Evolutionary conservation across 1,284 basidiomycete genomes (phyloP).

Genomic region (Inonotus hispidus): DNA sequence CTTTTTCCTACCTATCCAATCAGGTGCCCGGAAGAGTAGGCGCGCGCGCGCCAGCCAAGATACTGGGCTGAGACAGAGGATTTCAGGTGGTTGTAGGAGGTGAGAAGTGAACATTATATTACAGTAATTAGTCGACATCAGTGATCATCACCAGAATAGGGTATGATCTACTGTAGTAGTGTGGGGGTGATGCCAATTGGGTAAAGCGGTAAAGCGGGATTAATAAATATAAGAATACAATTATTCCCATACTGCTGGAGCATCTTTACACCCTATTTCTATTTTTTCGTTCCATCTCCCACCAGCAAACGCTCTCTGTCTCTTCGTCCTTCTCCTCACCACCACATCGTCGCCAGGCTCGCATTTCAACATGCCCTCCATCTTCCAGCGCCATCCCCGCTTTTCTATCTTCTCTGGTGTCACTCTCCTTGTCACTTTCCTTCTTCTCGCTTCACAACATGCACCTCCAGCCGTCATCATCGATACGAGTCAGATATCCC

Average conservation of each 20-base stretch:
- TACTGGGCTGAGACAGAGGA: neutral
- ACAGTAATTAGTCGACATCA: too few species aligned
- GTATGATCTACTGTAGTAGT: too few species aligned
- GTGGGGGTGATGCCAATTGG: too few species aligned
- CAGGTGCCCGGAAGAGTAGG: too few species aligned
- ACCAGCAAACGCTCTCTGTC: neutral
- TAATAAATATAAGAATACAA: neutral
- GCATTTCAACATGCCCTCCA: conserved; percentile 16
- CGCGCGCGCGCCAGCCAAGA: too few species aligned
- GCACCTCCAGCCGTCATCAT: conserved; percentile 10
- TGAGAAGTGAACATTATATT: neutral
- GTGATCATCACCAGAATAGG: too few species aligned
- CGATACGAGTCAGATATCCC: neutral
- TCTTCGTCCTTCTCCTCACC: neutral
- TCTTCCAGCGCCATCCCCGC: conserved; percentile 20
- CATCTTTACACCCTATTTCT: neutral
- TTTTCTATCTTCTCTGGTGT: conserved; percentile 17
- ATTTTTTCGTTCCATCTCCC: neutral
- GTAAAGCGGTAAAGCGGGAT: too few species aligned
- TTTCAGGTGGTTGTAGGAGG: neutral
- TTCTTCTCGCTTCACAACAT: conserved; percentile 19
- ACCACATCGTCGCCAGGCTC: neutral
- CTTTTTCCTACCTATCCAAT: neutral
- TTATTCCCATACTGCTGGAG: neutral
- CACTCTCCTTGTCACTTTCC: conserved; percentile 17